phyloP scores from a whole-genome alignment of 139 green algal genomes.

The Volvox africanus region DNA sequence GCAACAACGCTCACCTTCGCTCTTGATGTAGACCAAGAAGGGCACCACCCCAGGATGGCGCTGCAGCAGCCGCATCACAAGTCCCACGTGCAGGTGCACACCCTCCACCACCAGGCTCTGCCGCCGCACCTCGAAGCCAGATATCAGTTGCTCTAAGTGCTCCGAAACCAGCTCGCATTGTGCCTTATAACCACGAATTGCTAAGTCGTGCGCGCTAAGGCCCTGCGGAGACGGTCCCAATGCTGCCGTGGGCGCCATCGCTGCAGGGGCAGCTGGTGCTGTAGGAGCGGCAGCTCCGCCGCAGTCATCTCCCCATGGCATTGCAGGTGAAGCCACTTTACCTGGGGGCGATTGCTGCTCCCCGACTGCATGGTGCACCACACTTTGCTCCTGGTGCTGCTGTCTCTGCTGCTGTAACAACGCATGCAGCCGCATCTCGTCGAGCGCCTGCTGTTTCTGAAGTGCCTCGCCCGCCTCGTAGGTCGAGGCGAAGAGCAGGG shows the following conservation, averaged over 20 bases:
- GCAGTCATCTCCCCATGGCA: background rate
- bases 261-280: background rate
- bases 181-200: slow-evolving; percentile 86
- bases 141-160: slow-evolving; percentile 82
- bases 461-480: slow-evolving; percentile 83
- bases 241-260: background rate
- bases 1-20: slow-evolving; percentile 9
- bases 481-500: slow-evolving; percentile 91
- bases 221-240: background rate
- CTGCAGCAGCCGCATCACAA: slow-evolving; percentile 82
- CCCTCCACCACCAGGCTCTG: slow-evolving; percentile 67
- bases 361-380: background rate
- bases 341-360: background rate
- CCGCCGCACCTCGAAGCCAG: slow-evolving; percentile 47
- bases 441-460: slow-evolving; percentile 28
- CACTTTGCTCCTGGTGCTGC: background rate
- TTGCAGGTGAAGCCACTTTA: background rate
- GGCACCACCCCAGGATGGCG: slow-evolving; percentile 78
- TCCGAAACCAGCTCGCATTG: slow-evolving; percentile 88
- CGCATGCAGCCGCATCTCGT: background rate
- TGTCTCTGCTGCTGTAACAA: background rate
- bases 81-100: slow-evolving; percentile 80
- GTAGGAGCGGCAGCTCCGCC: background rate
- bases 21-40: slow-evolving; percentile 93
- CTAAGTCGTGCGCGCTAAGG: slow-evolving; percentile 10